These are phyloP conservation scores for Mycosphaerella arachidis DNA, from an alignment of 2,329 filamentous ascomycete genomes.

Conservation along the genomic window DNA sequence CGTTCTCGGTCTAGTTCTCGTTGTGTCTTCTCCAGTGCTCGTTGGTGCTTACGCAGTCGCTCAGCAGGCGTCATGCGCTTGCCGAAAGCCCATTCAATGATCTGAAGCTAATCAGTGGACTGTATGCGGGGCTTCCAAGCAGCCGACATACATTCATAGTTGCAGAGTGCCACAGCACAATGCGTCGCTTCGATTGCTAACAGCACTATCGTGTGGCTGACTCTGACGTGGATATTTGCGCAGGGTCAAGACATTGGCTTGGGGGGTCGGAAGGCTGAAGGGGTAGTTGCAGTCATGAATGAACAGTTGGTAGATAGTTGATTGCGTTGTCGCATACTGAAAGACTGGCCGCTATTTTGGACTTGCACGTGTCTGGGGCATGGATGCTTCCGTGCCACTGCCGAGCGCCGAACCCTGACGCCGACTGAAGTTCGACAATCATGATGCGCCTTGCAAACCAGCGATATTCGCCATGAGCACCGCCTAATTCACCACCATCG, in stretches of 20 bases:
- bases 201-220: not conserved
- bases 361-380: not conserved
- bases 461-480: not conserved
- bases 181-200: not conserved
- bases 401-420: not conserved
- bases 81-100: slow-evolving; percentile 98
- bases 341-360: not conserved
- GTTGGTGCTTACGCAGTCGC: slow-evolving; percentile 87
- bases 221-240: not conserved
- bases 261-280: not conserved
- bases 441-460: not conserved
- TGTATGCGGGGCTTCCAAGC: not conserved
- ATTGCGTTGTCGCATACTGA: not conserved
- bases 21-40: slow-evolving; percentile 94
- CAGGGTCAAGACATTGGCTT: not conserved
- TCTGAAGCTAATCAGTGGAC: slow-evolving; percentile 47
- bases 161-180: slow-evolving; percentile 8
- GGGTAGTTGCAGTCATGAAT: not conserved
- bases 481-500: not conserved
- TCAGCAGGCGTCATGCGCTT: slow-evolving; percentile 98
- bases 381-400: not conserved
- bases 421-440: not conserved
- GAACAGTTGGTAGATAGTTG: not conserved
- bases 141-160: slow-evolving; percentile 54
- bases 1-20: slow-evolving; percentile 92